Conservation (phyloP, 208 protist genomes). For the Wallacemonas rigidus region DNA sequence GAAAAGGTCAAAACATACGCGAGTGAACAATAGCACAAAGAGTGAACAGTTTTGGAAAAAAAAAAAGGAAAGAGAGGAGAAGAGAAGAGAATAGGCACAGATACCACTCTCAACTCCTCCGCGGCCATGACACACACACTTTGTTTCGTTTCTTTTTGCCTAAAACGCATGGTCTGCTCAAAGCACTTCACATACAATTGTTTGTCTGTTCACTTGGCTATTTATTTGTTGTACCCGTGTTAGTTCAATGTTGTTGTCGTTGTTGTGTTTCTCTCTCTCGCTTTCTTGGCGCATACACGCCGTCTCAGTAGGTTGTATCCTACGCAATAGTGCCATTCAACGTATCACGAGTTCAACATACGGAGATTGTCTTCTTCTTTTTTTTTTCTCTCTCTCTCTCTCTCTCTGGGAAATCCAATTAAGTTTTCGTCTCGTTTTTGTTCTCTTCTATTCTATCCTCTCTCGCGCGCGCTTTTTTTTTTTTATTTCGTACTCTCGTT, state of each 20-base stretch:
- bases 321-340: no score
- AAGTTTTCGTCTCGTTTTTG: not conserved
- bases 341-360: no score
- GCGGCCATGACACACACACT: not conserved
- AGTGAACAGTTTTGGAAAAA: not conserved
- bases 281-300: no score
- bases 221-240: no score
- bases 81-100: not conserved
- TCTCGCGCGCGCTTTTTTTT: constrained; percentile 10
- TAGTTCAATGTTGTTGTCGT: no score
- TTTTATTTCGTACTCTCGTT: not conserved
- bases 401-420: not conserved
- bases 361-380: not conserved
- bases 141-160: not conserved
- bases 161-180: not conserved
- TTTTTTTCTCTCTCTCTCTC: not conserved
- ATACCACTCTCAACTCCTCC: not conserved
- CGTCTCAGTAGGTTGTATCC: no score
- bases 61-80: not conserved
- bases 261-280: no score
- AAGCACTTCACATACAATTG: no score
- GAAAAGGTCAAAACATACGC: not conserved
- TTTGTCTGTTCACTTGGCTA: no score
- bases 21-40: not conserved
- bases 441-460: constrained; percentile 14